Conservation (phyloP, 257 asterid species). For the Mentha longifolia region DNA sequence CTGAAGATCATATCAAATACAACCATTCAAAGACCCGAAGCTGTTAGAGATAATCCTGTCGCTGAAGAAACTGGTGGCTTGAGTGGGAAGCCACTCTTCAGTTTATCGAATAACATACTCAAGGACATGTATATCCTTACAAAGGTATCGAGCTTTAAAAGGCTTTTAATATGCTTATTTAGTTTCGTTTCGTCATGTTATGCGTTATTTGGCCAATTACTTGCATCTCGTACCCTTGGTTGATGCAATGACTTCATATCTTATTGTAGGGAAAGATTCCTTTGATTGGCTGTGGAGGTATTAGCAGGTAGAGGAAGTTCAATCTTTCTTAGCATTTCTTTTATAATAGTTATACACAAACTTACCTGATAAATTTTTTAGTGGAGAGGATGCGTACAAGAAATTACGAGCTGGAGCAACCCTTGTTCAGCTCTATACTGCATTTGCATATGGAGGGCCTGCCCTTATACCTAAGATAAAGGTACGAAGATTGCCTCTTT, state of each 20-base stretch:
- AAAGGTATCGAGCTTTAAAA: conserved; percentile 58
- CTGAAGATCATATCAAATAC: conserved; percentile 92
- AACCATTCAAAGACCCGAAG: conserved; percentile 82
- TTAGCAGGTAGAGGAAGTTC: conserved; percentile 70
- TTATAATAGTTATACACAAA: conserved; percentile 7
- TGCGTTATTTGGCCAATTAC: background rate
- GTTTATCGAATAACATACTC: conserved; percentile 70
- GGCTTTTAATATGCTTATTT: background rate
- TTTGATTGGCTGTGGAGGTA: conserved; percentile 89
- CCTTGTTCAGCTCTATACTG: conserved; percentile 93
- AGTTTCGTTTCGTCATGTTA: background rate
- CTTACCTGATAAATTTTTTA: conserved; percentile 34
- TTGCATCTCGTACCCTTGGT: background rate
- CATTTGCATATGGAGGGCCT: conserved; percentile 96
- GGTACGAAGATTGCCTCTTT: conserved; percentile 42
- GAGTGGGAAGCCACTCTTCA: conserved; percentile 88
- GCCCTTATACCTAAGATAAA: conserved; percentile 91
- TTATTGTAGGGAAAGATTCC: conserved; percentile 77
- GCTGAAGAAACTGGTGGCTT: conserved; percentile 90
- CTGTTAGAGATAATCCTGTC: conserved; percentile 60
- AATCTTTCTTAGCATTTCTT: conserved; percentile 9
- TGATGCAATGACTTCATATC: conserved; percentile 13
- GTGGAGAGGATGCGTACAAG: conserved; percentile 96
- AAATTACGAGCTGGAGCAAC: conserved; percentile 96
- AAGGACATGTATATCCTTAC: conserved; percentile 90